Evolutionary conservation across 306 rosid genomes (phyloP).

Genomic region (Potentilla sterilis): DNA sequence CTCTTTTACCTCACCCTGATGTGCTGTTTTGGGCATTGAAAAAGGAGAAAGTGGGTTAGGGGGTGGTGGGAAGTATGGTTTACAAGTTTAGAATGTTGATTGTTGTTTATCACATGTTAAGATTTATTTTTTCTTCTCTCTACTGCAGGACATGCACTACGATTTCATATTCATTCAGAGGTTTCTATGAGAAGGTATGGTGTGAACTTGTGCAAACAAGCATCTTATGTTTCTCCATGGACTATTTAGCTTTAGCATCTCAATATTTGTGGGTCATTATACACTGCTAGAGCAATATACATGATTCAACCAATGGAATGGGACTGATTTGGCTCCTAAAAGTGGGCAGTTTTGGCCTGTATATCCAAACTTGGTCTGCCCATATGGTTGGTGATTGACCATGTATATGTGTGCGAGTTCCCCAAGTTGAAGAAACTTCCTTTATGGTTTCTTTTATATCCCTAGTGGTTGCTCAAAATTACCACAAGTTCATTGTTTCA

Average conservation of each 20-base stretch:
- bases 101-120: constrained; percentile 4
- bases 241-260: neutral
- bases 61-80: neutral
- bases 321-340: neutral
- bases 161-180: constrained; percentile 96
- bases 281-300: neutral
- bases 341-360: neutral
- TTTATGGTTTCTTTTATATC: neutral
- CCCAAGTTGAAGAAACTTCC: constrained; percentile 6
- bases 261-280: neutral
- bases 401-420: neutral
- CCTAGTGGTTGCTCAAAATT: neutral
- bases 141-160: constrained; percentile 94
- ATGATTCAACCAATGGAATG: neutral
- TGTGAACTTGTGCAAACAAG: neutral
- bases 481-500: constrained; percentile 6
- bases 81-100: neutral
- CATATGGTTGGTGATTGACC: neutral
- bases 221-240: neutral
- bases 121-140: constrained; percentile 13
- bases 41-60: neutral
- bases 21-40: constrained; percentile 4
- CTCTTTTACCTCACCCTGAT: neutral
- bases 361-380: neutral
- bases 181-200: constrained; percentile 94